Evolutionary conservation across 371 early-diverging fungal species (phyloP).

Genomic region (Mucor sp.): DNA sequence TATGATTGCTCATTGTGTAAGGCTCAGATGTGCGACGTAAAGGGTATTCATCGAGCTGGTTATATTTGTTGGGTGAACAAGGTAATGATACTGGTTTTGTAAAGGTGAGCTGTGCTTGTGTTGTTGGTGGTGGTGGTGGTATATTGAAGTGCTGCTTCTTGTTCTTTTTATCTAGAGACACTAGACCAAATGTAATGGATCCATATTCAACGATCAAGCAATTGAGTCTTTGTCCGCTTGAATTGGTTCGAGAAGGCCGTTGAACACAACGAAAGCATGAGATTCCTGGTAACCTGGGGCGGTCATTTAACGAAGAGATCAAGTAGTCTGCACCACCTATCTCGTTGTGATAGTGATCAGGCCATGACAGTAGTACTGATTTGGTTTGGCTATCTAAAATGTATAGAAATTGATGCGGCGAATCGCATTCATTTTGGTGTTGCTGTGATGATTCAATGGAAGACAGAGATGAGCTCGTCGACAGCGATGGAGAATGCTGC

Average conservation of each 20-base stretch:
- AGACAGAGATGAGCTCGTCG: not conserved
- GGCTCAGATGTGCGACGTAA: not conserved
- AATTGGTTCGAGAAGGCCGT: constrained; percentile 12
- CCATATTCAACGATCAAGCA: constrained; percentile 42
- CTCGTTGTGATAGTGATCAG: constrained; percentile 26
- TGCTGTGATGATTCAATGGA: not conserved
- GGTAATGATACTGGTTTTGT: not conserved
- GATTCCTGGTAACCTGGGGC: constrained; percentile 16
- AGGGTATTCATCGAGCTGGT: not conserved
- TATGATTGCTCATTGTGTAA: not conserved
- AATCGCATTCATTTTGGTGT: constrained; percentile 1
- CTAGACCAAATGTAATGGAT: constrained; percentile 29
- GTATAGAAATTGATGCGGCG: constrained; percentile 28
- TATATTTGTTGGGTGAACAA: not conserved
- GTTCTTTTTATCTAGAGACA: constrained; percentile 9
- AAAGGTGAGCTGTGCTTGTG: not conserved
- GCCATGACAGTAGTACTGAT: constrained; percentile 38
- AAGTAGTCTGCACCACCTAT: constrained; percentile 5
- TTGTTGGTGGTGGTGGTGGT: not conserved
- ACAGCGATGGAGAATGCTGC: not conserved
- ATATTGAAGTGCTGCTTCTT: not conserved
- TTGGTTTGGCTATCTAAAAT: constrained; percentile 36
- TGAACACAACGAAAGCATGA: constrained; percentile 37
- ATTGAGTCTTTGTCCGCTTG: constrained; percentile 7
- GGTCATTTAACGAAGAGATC: constrained; percentile 13